These are phyloP conservation scores for Malus sieversii DNA, from an alignment of 306 rosid species.

Conservation along the genomic window DNA sequence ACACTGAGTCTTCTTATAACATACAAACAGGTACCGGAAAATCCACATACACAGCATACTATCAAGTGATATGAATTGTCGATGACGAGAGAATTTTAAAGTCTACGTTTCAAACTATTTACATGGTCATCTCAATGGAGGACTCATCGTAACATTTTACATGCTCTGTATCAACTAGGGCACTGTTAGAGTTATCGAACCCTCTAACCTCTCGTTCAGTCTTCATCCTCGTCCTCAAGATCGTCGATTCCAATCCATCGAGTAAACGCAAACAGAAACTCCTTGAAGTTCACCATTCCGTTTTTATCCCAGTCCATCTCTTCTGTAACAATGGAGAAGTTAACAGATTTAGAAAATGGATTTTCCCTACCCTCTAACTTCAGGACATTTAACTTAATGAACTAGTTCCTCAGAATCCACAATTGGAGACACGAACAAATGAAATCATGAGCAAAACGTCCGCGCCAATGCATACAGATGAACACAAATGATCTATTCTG, in stretches of 20 bases:
- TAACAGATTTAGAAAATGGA: background rate
- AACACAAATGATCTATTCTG: background rate
- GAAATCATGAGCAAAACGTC: background rate
- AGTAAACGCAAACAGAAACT: constrained; percentile 86
- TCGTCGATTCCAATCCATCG: constrained; percentile 96
- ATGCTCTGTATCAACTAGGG: background rate
- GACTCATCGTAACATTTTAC: background rate
- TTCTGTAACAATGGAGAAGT: constrained; percentile 46
- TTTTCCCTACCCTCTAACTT: background rate
- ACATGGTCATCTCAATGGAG: background rate
- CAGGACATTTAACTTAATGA: background rate
- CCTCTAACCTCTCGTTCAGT: background rate
- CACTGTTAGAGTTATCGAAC: background rate
- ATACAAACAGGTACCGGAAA: background rate
- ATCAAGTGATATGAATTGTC: background rate
- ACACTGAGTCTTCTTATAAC: too few relatives aligned
- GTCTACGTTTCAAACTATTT: background rate
- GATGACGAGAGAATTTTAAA: background rate
- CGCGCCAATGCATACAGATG: background rate
- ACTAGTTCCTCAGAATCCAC: background rate
- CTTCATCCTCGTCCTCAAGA: constrained; percentile 63
- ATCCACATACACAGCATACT: too few relatives aligned
- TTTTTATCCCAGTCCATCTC: constrained; percentile 99
- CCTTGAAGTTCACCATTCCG: constrained; percentile 98
- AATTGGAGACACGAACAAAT: background rate